A percentile compares a stretch with the other conserved stretches of the same genome.
Evolutionary conservation across 2,329 filamentous ascomycete genomes (phyloP).

Genomic region (Leptographium galeiforme): DNA sequence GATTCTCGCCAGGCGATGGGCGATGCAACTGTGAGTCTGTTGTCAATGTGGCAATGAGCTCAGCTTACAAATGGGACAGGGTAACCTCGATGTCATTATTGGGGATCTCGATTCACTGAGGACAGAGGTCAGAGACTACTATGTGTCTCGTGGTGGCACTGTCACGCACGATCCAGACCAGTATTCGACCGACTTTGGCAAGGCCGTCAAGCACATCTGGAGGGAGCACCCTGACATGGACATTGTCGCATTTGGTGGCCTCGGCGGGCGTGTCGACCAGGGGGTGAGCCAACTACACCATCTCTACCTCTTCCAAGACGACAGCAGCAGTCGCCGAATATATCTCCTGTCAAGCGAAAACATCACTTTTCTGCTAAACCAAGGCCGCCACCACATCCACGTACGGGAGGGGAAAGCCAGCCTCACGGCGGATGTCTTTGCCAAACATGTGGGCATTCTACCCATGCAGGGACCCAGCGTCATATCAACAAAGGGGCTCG

Average conservation of each 20-base stretch:
- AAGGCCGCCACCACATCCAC: slow-evolving; percentile 53
- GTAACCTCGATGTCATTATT: slow-evolving; percentile 59
- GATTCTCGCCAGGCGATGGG: slow-evolving; percentile 18
- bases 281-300: slow-evolving; percentile 82
- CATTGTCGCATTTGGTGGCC: slow-evolving; percentile 70
- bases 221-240: slow-evolving; percentile 23
- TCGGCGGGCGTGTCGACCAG: slow-evolving; percentile 87
- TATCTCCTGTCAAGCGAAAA: slow-evolving; percentile 73
- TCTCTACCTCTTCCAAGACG: slow-evolving; percentile 50
- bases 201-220: slow-evolving; percentile 54
- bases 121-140: slow-evolving; percentile 50
- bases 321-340: slow-evolving; percentile 35
- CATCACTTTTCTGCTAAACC: slow-evolving; percentile 67
- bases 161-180: slow-evolving; percentile 67
- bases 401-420: slow-evolving; percentile 61
- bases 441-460: slow-evolving; percentile 72
- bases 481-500: slow-evolving; percentile 69
- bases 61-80: slow-evolving; percentile 7
- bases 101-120: slow-evolving; percentile 83
- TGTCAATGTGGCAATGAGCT: slow-evolving; percentile 17
- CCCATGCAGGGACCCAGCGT: slow-evolving; percentile 65
- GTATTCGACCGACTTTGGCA: slow-evolving; percentile 81
- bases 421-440: slow-evolving; percentile 50
- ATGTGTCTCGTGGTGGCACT: slow-evolving; percentile 33
- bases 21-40: slow-evolving; percentile 23